Percentiles rank a stretch among this genome's conserved stretches.
Conservation (phyloP, 2,329 filamentous ascomycete genomes). For the Penicillium sp. region DNA sequence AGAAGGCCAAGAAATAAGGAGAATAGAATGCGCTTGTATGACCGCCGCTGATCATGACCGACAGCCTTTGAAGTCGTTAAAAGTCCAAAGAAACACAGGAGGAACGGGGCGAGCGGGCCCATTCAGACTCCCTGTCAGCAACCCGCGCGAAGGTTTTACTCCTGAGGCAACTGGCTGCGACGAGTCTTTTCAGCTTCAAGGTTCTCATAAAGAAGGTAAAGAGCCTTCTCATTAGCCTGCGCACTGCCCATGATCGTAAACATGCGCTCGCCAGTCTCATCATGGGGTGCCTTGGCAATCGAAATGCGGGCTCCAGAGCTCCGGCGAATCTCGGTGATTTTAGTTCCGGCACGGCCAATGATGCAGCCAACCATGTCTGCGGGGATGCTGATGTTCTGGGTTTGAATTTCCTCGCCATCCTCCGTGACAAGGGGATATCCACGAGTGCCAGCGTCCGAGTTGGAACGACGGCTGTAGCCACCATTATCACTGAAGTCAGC, state of each 20-base stretch:
- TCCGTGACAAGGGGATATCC: slow-evolving; percentile 86
- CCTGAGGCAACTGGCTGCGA: slow-evolving; percentile 69
- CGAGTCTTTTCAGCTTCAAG: slow-evolving; percentile 99
- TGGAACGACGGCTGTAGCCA: slow-evolving; percentile 72
- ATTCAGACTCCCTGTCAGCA: slow-evolving; percentile 15
- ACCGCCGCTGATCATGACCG: slow-evolving; percentile 28
- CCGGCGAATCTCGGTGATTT: slow-evolving; percentile 98
- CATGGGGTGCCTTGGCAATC: slow-evolving; percentile 93
- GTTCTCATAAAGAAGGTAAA: slow-evolving; percentile 97
- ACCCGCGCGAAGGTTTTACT: slow-evolving; percentile 37
- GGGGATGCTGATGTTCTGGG: slow-evolving; percentile 98
- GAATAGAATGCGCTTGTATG: slow-evolving; percentile 24
- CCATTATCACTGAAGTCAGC: slow-evolving; percentile 89
- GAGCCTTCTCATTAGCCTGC: slow-evolving; percentile 87
- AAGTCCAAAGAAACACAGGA: slow-evolving; percentile 20
- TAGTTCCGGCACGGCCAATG: slow-evolving; percentile 88
- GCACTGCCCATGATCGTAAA: slow-evolving; percentile 98
- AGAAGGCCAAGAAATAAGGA: slow-evolving; percentile 16
- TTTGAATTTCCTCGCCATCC: slow-evolving; percentile 95
- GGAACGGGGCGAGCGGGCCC: slow-evolving; percentile 16
- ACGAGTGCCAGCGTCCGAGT: slow-evolving; percentile 71
- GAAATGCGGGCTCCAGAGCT: slow-evolving; percentile 94
- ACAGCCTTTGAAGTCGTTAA: slow-evolving; percentile 27
- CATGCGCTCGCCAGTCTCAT: slow-evolving; percentile 97
- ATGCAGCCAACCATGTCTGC: slow-evolving; percentile 99